These are phyloP conservation scores for Terana coerulea DNA, from an alignment of 768 basidiomycete species.

Conservation along the genomic window DNA sequence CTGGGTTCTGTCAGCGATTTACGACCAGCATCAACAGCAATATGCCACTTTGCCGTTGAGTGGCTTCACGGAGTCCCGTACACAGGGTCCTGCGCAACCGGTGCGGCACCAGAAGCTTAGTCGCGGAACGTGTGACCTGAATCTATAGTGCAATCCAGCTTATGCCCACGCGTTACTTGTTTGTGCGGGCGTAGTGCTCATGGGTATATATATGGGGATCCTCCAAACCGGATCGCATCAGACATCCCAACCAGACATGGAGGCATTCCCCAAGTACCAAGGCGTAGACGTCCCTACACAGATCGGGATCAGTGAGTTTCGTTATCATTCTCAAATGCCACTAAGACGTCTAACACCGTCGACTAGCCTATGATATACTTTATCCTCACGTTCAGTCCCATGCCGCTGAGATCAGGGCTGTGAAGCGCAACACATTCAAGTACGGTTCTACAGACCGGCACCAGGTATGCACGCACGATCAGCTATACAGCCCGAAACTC, in stretches of 20 bases:
- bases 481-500: background rate
- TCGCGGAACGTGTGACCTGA: too few relatives aligned
- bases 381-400: conserved; percentile 46
- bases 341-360: background rate
- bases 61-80: too few relatives aligned
- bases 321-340: background rate
- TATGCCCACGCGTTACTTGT: too few relatives aligned
- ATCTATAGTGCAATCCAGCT: too few relatives aligned
- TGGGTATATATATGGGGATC: background rate
- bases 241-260: background rate
- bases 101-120: too few relatives aligned
- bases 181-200: too few relatives aligned
- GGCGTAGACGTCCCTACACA: background rate
- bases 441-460: conserved; percentile 53
- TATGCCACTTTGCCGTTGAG: too few relatives aligned
- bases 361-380: conserved; percentile 50
- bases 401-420: conserved; percentile 40
- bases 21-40: too few relatives aligned
- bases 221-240: background rate
- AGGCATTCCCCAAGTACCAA: conserved; percentile 1
- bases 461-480: conserved; percentile 35
- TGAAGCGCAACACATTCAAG: conserved; percentile 51
- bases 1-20: too few relatives aligned
- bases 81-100: too few relatives aligned
- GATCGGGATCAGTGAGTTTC: background rate